Evolutionary conservation across 768 basidiomycete genomes (phyloP), one percentile per base, ranked within the genome.

Genomic region (Tubosaeta sp.): DNA sequence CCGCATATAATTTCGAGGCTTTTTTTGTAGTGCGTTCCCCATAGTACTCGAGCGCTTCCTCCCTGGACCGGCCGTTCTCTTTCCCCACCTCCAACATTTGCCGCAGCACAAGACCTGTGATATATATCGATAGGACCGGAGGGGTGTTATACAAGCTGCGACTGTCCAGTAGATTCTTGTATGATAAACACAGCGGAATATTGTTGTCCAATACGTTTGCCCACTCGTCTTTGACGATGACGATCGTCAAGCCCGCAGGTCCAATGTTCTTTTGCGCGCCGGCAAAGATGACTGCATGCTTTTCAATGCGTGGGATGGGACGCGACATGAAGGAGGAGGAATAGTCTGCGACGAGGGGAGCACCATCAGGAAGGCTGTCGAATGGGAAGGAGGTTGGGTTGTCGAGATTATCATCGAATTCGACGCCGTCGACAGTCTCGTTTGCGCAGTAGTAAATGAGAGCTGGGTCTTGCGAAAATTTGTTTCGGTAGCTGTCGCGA

Each of bases 381-480:
- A 88, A 94, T 4, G 94, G 94, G 77, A 97, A 96, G 19, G 85
- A 77, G 22, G 77, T 74, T 6, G 81, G 72, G 22, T 74, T 76
- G 18, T 65, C 62, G n/a, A 71, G 68, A 51, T 83, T 79, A 46
- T 75, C 65, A 2, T 85, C 73, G 72, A 90, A 98, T 73, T 98
- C 86, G 42, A 94, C 86, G 38, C 96, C 96, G 59, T 95, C 87
- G 51, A 98, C 88, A 13, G 96, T 99, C 75, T 99, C 96, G 76
- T 99, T 99, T 69, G 96, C 96, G 79, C 96, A 99, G 73, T 96
- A 98, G 73, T 95, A 98, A 52, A 97, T 85, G 59, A 94, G 79
- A 24, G 89, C 94, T 13, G 95, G 86, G 64, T 84, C 79, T n/a
- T 70, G 55, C 8, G 87, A 87, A 73, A 97, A 92, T 10, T 70